Base-by-base conservation (phyloP, 2,329 filamentous ascomycete genomes). In the Aspergillus versicolor region DNA sequence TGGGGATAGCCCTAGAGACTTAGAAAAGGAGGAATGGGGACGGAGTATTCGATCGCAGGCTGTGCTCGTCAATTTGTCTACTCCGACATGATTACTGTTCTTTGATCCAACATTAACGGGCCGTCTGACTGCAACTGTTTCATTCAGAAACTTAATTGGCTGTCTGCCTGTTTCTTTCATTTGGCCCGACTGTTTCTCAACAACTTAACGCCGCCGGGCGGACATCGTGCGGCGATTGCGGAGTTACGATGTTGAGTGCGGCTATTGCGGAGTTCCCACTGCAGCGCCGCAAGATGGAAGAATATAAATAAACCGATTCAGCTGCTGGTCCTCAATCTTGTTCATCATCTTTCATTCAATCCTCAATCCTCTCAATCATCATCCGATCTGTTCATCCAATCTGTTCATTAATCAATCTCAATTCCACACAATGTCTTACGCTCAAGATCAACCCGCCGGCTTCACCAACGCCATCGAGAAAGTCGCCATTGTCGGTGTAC, bases 401-500 rank as follows among this genome's bases (percentile, higher is more conserved):
- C 3, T 19, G 3, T 19, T 9, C 57, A 30, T 32, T 34, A 38
- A 1, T 37, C 52, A 17, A 37, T 58, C 27, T 24, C 27, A 59
- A 43, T 56, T 15, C 58, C 40, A 19, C 44, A 63, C 3, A 52
- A 67, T 68, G 65, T 21, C 61, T 44, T 68, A 67, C 62, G 64
- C 67, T 46, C 68, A 66, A 42, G 24, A 62, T 22, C 65, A 68
- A 51, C 19, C 62, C 30, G 46, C 15, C 50, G 62, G 56, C 61
- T 68, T 65, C 57, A 60, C 49, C 38, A 77, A 77, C 56, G 47
- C 63, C 56, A 68, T 77, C 19, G 64, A 72, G 45, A 71, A 68
- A 57, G 67, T 77, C 17, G 75, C 75, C 47, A 71, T 77, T 57
- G 70, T 77, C 22, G 75, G 75, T 0, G 73, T 74, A 72, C 1